Evolutionary conservation across 306 rosid species (phyloP), one percentile per base, ranked within the genome.

Genomic region (Luffa aegyptiaca): DNA sequence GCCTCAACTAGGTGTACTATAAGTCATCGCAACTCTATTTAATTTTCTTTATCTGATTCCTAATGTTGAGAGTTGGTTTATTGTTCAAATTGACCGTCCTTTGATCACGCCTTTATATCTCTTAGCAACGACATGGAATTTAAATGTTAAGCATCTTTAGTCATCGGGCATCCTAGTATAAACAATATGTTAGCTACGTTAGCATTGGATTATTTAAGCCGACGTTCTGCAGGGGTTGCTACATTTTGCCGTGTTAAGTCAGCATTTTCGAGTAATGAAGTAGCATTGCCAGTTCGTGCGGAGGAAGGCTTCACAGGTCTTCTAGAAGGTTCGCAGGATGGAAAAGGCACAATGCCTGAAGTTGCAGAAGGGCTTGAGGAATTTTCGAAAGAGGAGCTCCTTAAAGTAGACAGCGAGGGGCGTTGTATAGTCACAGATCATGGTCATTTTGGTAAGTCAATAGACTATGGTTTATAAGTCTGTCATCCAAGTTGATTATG

Each of bases 281-380:
- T 82, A 39, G 86, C 90, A 46, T 83, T 91, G 83, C 99, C 99
- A 33, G 61, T 87, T 31, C 90, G 83, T 0, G 97, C 97, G 3
- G 97, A 87, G 85, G 97, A 95, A 78, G 97, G 99, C n/a, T 93
- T 90, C 80, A 88, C 97, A 1, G 94, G 98, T 45, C 81, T 91
- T 72, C 41, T 90, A 77, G 87, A 73, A 39, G 82, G 72, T 71
- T 77, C 89, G 57, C 86, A 75, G 53, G 33, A 62, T 48, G 88
- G 83, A 70, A 85, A 82, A 74, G 88, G 80, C 45, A 86, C 84
- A 61, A 66, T 45, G 81, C 81, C 83, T 26, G 81, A 65, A 56
- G 75, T 80, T 53, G 76, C 85, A 31, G 88, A 84, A 75, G 91
- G 88, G 57, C 85, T 90, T 37, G 86, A 84, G 86, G 96, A 88